Conservation (phyloP, 2,329 filamentous ascomycete genomes). For the Pseudopyricularia javanii region DNA sequence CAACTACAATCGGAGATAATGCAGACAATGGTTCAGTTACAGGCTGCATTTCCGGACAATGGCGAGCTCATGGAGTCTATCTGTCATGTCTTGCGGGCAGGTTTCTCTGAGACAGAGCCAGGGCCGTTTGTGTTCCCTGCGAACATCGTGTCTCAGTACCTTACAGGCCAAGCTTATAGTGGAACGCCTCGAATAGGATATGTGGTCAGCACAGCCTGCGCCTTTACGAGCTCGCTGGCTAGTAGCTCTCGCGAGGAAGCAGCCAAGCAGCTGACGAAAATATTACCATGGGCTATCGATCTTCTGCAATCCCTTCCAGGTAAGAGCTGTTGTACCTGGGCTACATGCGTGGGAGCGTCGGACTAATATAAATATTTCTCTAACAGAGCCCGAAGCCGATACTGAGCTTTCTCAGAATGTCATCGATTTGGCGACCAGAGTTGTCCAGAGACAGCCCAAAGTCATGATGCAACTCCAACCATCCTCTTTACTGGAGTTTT, state of each 20-base stretch:
- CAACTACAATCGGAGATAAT: slow-evolving; percentile 34
- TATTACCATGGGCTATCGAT: slow-evolving; percentile 49
- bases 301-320: slow-evolving; percentile 51
- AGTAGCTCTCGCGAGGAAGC: slow-evolving; percentile 29
- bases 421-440: slow-evolving; percentile 57
- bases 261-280: slow-evolving; percentile 32
- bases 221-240: slow-evolving; percentile 51
- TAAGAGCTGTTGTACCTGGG: slow-evolving; percentile 16
- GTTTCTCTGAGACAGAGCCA: slow-evolving; percentile 61
- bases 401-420: slow-evolving; percentile 61
- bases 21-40: slow-evolving; percentile 31
- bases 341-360: background rate
- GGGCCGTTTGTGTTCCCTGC: slow-evolving; percentile 69
- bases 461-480: slow-evolving; percentile 48
- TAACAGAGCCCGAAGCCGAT: slow-evolving; percentile 45
- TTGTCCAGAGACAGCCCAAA: slow-evolving; percentile 48
- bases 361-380: background rate
- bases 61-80: slow-evolving; percentile 60
- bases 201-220: slow-evolving; percentile 59
- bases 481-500: slow-evolving; percentile 43
- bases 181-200: slow-evolving; percentile 56
- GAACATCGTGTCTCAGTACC: slow-evolving; percentile 51
- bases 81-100: slow-evolving; percentile 59
- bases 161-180: slow-evolving; percentile 40
- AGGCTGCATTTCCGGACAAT: slow-evolving; percentile 40